Conservation (phyloP, 208 protist genomes). For the Crithidia expoeki region DNA sequence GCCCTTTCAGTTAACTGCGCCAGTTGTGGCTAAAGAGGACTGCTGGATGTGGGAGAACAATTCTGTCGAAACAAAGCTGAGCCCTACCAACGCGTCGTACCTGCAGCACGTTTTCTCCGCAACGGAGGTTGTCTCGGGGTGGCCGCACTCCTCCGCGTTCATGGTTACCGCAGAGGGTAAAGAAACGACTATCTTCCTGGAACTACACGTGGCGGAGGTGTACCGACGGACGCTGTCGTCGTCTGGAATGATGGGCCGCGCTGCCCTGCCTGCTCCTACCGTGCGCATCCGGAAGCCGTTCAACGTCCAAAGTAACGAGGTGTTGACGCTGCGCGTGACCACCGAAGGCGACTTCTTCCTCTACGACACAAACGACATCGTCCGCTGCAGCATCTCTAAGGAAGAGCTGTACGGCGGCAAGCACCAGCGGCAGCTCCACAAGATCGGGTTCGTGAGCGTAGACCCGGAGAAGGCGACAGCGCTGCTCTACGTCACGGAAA, state of each 20-base stretch:
- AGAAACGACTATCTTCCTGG: slow-evolving; percentile 75
- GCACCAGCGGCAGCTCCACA: slow-evolving; percentile 18
- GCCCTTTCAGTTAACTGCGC: slow-evolving; percentile 32
- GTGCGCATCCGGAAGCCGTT: slow-evolving; percentile 64
- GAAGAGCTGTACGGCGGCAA: slow-evolving; percentile 46
- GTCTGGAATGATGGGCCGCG: slow-evolving; percentile 25
- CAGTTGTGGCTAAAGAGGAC: slow-evolving; percentile 33
- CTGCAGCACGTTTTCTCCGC: slow-evolving; percentile 47
- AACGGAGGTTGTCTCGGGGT: slow-evolving; percentile 31
- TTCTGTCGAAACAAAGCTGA: slow-evolving; percentile 48
- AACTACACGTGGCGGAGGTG: slow-evolving; percentile 62
- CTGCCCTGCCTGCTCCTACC: neutral
- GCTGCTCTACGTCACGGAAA: slow-evolving; percentile 49
- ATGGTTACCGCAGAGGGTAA: slow-evolving; percentile 60
- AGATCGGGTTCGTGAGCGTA: slow-evolving; percentile 62
- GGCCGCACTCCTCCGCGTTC: slow-evolving; percentile 68
- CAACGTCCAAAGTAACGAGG: slow-evolving; percentile 64
- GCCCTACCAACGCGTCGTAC: slow-evolving; percentile 39
- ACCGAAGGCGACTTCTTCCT: slow-evolving; percentile 84
- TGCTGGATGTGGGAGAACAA: slow-evolving; percentile 70
- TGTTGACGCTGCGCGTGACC: slow-evolving; percentile 75
- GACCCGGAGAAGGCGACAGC: slow-evolving; percentile 55
- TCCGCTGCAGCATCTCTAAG: slow-evolving; percentile 65
- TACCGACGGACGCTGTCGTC: slow-evolving; percentile 25
- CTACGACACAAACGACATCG: slow-evolving; percentile 75